Conservation (phyloP, 805 yeast species). For the Kodamaea sagamina region DNA sequence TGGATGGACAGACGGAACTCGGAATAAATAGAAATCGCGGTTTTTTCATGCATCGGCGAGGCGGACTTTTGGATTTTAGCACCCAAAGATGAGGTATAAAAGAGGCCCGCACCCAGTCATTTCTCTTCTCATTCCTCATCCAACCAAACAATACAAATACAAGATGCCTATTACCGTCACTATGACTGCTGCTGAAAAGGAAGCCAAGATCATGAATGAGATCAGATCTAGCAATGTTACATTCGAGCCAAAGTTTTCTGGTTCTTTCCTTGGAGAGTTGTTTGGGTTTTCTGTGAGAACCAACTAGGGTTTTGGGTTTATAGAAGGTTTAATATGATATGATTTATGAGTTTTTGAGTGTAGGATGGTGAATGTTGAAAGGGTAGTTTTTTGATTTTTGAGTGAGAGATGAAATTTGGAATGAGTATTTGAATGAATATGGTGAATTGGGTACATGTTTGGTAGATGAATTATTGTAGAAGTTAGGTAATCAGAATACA, state of each 20-base stretch:
- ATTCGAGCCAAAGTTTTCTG: constrained; percentile 43
- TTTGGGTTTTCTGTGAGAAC: constrained; percentile 33
- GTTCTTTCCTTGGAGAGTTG: constrained; percentile 43
- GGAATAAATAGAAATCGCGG: background rate
- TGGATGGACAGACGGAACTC: background rate
- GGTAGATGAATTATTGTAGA: too few species aligned
- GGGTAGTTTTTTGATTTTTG: too few species aligned
- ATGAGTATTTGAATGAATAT: too few species aligned
- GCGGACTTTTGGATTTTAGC: constrained; percentile 5
- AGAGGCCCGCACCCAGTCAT: background rate
- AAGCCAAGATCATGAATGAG: constrained; percentile 47
- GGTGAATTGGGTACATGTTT: too few species aligned
- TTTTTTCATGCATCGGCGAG: background rate
- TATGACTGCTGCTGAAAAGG: constrained; percentile 42
- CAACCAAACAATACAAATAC: background rate
- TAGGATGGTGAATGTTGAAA: too few species aligned
- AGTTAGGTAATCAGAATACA: too few species aligned
- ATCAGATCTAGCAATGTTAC: constrained; percentile 37
- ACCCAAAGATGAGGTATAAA: constrained; percentile 6
- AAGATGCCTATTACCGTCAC: constrained; percentile 12
- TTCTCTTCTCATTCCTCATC: background rate
- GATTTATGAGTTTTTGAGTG: too few species aligned
- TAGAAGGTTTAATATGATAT: background rate
- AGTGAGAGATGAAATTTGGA: too few species aligned
- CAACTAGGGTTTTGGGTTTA: constrained; percentile 8